Base-by-base conservation (phyloP, 805 yeast species). In the Sungouiella thailandica region DNA sequence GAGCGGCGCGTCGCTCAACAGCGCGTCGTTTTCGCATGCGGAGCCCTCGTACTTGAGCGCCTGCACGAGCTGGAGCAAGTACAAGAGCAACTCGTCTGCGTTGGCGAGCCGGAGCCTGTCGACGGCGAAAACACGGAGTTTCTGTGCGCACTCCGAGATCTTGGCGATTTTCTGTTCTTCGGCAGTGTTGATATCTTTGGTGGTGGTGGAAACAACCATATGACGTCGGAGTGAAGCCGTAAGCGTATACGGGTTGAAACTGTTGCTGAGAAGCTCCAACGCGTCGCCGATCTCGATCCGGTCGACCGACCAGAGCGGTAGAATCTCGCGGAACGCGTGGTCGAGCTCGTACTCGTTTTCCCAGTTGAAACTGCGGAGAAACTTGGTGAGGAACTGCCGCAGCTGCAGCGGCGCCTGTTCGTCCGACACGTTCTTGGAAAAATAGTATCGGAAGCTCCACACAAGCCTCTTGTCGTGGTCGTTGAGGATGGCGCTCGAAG, bases 371-470 rank as follows among this genome's bases (percentile, higher is more conserved):
- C 94, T 80, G 55, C 88, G 87, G 43, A 90, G 70, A 40, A 93
- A 80, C 56, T 90, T 90, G 17, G 89, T 81, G 36, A 85, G 63
- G 34, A 61, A 65, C 27, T 60, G 62, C 32, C 55, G 58, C 2
- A 82, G 81, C 36, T 71, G 75, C 49, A 76, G 76, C 27, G 59
- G 64, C 32, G 60, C 57, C 8, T 46, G 47, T 12, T 40, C 52
- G n/a, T 83, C 65, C 13, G 84, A 60, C 28, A 50, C 49, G 39
- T 60, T 62, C 38, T 57, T 63, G 35, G 68, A 58, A 41, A 64
- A 65, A 56, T 80, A 89, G 59, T 84, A 93, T 34, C 97, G 63
- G 58, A 83, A 90, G 56, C 83, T 85, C 97, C 97, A 90, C 7
- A 90, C 71, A 50, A 87, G 59, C 43, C 87, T 86, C 62, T 83